phyloP scores from a whole-genome alignment of 108 stramenopile genomes.

The Cyclostephanos tholiformis region DNA sequence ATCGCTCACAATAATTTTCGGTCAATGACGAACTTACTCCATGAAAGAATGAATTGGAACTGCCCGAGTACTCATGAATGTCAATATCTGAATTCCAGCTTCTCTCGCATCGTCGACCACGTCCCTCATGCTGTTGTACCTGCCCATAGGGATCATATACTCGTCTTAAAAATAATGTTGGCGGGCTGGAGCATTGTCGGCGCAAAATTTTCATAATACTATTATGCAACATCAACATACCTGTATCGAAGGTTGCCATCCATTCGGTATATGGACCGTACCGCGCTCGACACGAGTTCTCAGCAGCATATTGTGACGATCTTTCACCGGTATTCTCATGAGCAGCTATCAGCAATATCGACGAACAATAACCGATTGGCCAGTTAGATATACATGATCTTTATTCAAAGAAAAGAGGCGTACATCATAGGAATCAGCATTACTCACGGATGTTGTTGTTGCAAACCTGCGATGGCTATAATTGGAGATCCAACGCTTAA shows the following conservation, averaged over 20 bases:
- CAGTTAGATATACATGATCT: not conserved
- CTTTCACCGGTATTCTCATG: slow-evolving; percentile 74
- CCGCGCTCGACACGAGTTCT: slow-evolving; percentile 68
- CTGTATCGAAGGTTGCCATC: slow-evolving; percentile 72
- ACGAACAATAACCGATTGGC: not conserved
- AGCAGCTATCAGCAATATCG: slow-evolving; percentile 35
- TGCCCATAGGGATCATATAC: slow-evolving; percentile 77
- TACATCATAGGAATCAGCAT: too few species aligned
- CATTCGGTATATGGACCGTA: slow-evolving; percentile 77
- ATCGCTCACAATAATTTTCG: not conserved
- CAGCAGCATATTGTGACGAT: slow-evolving; percentile 79
- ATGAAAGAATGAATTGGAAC: slow-evolving; percentile 34
- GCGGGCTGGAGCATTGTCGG: not conserved
- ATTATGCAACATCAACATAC: not conserved
- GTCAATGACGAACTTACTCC: slow-evolving; percentile 41
- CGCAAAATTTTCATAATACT: not conserved
- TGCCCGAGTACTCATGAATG: slow-evolving; percentile 58
- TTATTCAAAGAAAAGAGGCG: not conserved
- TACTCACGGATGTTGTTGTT: slow-evolving; percentile 64
- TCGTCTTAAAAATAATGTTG: slow-evolving; percentile 46
- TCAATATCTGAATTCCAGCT: slow-evolving; percentile 56
- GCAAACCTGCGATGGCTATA: slow-evolving; percentile 47
- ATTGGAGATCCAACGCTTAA: not conserved
- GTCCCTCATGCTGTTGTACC: slow-evolving; percentile 53
- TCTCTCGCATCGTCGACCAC: slow-evolving; percentile 58